phyloP scores from a whole-genome alignment of 2,329 filamentous ascomycete species.

The Ascochyta lentis region DNA sequence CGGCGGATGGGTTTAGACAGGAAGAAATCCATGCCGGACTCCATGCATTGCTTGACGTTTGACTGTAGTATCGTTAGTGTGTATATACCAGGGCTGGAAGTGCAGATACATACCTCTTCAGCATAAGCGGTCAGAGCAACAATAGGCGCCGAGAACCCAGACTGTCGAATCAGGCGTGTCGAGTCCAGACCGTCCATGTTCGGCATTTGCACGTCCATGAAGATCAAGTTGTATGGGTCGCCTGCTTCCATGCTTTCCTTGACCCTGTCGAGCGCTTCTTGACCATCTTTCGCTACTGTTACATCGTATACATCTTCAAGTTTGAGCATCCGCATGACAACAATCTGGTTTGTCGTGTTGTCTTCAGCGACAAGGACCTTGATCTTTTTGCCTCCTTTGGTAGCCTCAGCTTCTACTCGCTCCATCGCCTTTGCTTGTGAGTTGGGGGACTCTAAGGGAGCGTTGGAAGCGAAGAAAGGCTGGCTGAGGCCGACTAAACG shows the following conservation, averaged over 20 bases:
- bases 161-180: conserved; percentile 81
- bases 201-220: conserved; percentile 97
- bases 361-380: conserved; percentile 87
- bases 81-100: background rate
- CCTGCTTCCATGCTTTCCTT: conserved; percentile 79
- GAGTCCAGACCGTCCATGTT: conserved; percentile 89
- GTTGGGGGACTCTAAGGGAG: conserved; percentile 59
- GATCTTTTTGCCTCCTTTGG: conserved; percentile 65
- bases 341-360: conserved; percentile 61
- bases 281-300: conserved; percentile 75
- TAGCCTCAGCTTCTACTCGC: conserved; percentile 67
- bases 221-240: conserved; percentile 81
- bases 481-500: conserved; percentile 81
- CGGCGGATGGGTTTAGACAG: conserved; percentile 76
- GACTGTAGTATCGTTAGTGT: conserved; percentile 30
- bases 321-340: conserved; percentile 70
- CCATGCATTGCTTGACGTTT: conserved; percentile 62
- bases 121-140: conserved; percentile 90
- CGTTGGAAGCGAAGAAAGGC: conserved; percentile 72
- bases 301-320: conserved; percentile 85
- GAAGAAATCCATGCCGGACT: conserved; percentile 92
- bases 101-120: conserved; percentile 73
- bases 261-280: conserved; percentile 87
- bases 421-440: conserved; percentile 72
- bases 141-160: conserved; percentile 87